phyloP scores from a whole-genome alignment of 257 asterid genomes.

The Linderniella brevidens region DNA sequence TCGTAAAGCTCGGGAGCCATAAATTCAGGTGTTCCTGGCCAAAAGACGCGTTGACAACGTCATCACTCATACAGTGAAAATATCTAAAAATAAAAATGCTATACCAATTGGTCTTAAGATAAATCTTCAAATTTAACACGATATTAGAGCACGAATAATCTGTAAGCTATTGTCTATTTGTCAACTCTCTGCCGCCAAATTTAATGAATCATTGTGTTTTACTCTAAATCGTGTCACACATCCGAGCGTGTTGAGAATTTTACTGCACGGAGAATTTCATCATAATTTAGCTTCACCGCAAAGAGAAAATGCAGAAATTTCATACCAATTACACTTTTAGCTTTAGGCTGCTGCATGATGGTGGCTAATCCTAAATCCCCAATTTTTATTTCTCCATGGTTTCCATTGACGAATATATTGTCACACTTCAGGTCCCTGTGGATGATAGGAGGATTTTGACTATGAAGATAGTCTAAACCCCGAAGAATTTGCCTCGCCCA shows the following conservation, averaged over 20 bases:
- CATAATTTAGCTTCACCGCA: too few relatives aligned
- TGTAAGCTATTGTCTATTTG: too few relatives aligned
- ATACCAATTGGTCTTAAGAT: neutral
- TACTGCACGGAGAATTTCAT: too few relatives aligned
- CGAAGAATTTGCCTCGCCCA: slow-evolving; percentile 72
- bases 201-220: too few relatives aligned
- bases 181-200: too few relatives aligned
- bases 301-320: too few relatives aligned
- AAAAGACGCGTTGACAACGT: neutral
- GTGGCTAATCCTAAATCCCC: slow-evolving; percentile 88
- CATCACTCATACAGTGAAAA: neutral
- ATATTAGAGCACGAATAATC: neutral
- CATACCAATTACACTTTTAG: slow-evolving; percentile 65
- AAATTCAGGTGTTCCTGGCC: slow-evolving; percentile 61
- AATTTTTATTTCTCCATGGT: slow-evolving; percentile 62
- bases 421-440: slow-evolving; percentile 82
- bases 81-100: neutral
- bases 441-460: slow-evolving; percentile 65
- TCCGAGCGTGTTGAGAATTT: too few relatives aligned
- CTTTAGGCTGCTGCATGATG: slow-evolving; percentile 57
- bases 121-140: neutral
- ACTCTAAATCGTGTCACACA: too few relatives aligned
- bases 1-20: slow-evolving; percentile 73
- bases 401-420: slow-evolving; percentile 73
- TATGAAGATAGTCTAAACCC: slow-evolving; percentile 61